These are phyloP conservation scores for Melaleuca alternifolia DNA, from an alignment of 345 rosid species.

Conservation along the genomic window DNA sequence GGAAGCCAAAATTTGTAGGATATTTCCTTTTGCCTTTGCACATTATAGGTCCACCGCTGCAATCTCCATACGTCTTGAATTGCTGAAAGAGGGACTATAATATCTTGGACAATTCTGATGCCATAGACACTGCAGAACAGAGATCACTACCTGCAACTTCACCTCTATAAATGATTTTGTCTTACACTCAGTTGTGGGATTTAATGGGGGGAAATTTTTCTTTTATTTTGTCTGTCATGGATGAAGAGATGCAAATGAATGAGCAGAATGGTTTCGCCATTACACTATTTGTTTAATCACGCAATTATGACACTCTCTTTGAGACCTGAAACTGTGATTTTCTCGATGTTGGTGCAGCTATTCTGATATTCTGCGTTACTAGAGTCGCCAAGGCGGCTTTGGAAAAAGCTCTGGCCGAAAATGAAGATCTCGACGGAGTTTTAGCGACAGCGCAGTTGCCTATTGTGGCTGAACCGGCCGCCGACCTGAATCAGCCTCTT, in stretches of 20 bases:
- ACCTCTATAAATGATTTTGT: not conserved
- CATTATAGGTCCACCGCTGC: not conserved
- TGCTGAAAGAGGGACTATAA: not conserved
- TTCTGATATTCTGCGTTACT: slow-evolving; percentile 64
- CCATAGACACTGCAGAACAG: not conserved
- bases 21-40: not conserved
- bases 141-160: not conserved
- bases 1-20: not conserved
- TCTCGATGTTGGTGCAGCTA: slow-evolving; percentile 35
- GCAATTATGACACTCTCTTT: not conserved
- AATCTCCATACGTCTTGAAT: not conserved
- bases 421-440: slow-evolving; percentile 41
- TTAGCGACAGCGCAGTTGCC: slow-evolving; percentile 32
- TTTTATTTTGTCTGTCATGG: not conserved
- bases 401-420: slow-evolving; percentile 88
- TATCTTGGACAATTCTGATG: not conserved
- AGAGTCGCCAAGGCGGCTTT: slow-evolving; percentile 77
- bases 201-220: not conserved
- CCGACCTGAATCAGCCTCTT: slow-evolving; percentile 55
- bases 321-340: not conserved
- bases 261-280: not conserved
- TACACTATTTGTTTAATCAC: not conserved
- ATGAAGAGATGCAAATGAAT: not conserved
- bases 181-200: not conserved
- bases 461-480: slow-evolving; percentile 19